A percentile compares a stretch with the other conserved stretches of the same genome.
phyloP scores from a whole-genome alignment of 2,329 filamentous ascomycete genomes.

The Cladosporium halotolerans region DNA sequence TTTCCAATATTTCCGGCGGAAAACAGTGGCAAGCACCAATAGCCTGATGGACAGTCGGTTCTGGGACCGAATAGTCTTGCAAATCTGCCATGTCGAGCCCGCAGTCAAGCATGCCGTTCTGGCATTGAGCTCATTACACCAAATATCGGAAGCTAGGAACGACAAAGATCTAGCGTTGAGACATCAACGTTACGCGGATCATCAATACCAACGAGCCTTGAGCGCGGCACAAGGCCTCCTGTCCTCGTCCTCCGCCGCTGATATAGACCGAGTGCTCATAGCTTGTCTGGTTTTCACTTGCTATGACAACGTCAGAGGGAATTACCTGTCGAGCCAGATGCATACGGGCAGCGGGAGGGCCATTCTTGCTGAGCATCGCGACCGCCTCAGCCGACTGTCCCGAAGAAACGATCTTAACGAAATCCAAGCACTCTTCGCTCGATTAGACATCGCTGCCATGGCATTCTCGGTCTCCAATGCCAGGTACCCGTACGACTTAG shows the following conservation, averaged over 20 bases:
- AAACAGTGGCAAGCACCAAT: conserved; percentile 7
- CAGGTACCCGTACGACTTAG: conserved; percentile 11
- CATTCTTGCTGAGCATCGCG: conserved; percentile 9
- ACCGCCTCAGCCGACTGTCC: not conserved
- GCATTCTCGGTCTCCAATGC: conserved; percentile 10
- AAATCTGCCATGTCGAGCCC: conserved; percentile 6
- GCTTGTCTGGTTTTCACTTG: conserved; percentile 14
- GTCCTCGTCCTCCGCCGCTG: conserved; percentile 1
- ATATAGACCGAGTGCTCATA: conserved; percentile 14
- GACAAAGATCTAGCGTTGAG: not conserved
- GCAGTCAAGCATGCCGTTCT: conserved; percentile 6
- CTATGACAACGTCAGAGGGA: conserved; percentile 13
- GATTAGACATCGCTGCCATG: conserved; percentile 14
- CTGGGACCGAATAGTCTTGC: conserved; percentile 4
- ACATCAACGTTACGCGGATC: conserved; percentile 12
- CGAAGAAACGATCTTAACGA: conserved; percentile 15
- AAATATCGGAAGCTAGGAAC: conserved; percentile 1
- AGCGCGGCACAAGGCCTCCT: conserved; percentile 4
- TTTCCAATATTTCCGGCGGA: conserved; percentile 6
- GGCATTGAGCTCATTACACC: conserved; percentile 8
- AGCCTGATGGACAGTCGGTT: conserved; percentile 5
- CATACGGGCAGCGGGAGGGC: conserved; percentile 15
- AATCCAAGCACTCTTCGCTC: conserved; percentile 12
- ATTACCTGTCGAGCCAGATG: conserved; percentile 13
- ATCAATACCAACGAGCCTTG: conserved; percentile 14